Evolutionary conservation across 805 yeast species (phyloP), one percentile per base, ranked within the genome.

Genomic region (Tetrapisispora taiwanensis): DNA sequence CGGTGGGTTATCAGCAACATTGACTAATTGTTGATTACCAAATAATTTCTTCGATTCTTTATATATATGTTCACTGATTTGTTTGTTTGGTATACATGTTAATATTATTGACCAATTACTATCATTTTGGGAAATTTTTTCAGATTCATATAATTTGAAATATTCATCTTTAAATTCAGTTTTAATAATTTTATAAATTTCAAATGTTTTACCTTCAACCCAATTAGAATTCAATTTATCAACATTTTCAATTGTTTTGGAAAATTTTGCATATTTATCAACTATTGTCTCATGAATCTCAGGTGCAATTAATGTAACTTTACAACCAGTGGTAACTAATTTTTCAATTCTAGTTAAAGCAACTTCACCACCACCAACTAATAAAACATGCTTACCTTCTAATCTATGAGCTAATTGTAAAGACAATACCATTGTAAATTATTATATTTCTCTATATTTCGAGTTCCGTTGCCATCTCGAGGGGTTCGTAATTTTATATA

Each of bases 281-380:
- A 42, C 30, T 13, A 53, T 51, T 18, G 44, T 43, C 1, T 44
- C 37, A 32, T 54, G 56, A n/a, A 58, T 41, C 13, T 45, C 51
- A 4, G 61, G 57, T 2, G 63, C 49, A 4, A 63, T 50, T 4
- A 62, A 40, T 3, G 65, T 59, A n/a, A 63, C 46, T 35, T 52
- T 50, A 33, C 64, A 56, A 9, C 63, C 64, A 2, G 66, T 59
- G 0, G 64, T 60, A 7, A 62, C 43, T 22, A 63, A 46, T 36
- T 63, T 63, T 18, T 48, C 49, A 14, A 63, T 36, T 43, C 68
- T 51, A 1, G 66, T 61, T 15, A 52, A 40, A 2, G 62, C 59
- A 14, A 63, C 65, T 32, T 56, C 62, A n/a, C 68, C 68, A 17
- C 57, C 65, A 9, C 68, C 68, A 14, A 63, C 55, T 9, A 63